Percentiles rank a stretch among this genome's conserved stretches.
Conservation (phyloP, 1,284 basidiomycete species). For the Takashimella koratensis region DNA sequence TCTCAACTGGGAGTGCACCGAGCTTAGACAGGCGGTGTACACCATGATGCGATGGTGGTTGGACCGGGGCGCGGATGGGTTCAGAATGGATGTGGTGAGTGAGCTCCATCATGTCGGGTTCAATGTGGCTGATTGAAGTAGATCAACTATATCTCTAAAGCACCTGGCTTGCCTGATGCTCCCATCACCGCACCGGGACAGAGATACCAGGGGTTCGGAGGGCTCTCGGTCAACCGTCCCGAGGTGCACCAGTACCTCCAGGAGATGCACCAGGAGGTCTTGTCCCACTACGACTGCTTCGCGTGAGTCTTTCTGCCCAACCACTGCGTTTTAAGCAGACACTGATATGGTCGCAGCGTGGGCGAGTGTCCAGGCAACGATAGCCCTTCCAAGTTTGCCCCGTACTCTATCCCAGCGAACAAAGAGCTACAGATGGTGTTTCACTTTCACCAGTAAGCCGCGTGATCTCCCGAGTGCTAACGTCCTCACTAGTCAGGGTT, state of each 20-base stretch:
- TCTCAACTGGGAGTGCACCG: slow-evolving; percentile 48
- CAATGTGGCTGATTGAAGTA: too few relatives aligned
- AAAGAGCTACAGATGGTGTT: slow-evolving; percentile 51
- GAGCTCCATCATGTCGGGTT: too few relatives aligned
- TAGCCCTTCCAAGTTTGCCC: slow-evolving; percentile 53
- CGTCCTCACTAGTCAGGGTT: neutral
- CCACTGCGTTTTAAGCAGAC: too few relatives aligned
- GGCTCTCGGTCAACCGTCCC: slow-evolving; percentile 59
- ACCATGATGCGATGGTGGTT: slow-evolving; percentile 53
- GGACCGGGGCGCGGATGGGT: slow-evolving; percentile 52
- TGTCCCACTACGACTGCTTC: slow-evolving; percentile 41
- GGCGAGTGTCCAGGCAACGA: slow-evolving; percentile 64
- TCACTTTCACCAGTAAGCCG: slow-evolving; percentile 52
- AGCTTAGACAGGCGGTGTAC: slow-evolving; percentile 42
- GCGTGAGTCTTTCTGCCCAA: too few relatives aligned
- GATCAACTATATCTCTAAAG: slow-evolving; percentile 48
- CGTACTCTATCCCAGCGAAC: neutral
- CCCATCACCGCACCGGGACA: slow-evolving; percentile 56
- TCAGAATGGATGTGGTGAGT: slow-evolving; percentile 49
- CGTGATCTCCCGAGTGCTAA: too few relatives aligned
- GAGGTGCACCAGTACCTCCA: slow-evolving; percentile 64
- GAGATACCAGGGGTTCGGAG: slow-evolving; percentile 54
- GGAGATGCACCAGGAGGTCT: slow-evolving; percentile 62
- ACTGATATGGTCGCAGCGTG: too few relatives aligned
- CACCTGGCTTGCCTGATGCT: slow-evolving; percentile 61